phyloP scores from a whole-genome alignment of 2,329 filamentous ascomycete genomes.

The Trichoderma hamatum region DNA sequence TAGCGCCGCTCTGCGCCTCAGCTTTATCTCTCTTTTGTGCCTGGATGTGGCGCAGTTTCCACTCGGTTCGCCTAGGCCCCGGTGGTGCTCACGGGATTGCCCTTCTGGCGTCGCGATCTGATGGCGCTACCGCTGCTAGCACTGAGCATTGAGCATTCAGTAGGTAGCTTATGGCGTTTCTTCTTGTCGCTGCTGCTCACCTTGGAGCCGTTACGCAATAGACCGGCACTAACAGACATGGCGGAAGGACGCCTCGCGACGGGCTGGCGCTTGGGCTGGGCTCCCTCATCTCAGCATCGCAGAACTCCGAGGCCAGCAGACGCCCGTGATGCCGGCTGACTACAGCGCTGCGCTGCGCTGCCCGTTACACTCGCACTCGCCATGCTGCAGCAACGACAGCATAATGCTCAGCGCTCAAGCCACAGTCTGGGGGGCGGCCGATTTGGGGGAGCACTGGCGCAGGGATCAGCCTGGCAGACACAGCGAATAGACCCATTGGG shows the following conservation, averaged over 20 bases:
- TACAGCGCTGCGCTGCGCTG: background rate
- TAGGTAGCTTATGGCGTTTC: background rate
- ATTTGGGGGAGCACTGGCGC: conserved; percentile 19
- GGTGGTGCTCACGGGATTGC: background rate
- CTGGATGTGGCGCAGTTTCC: conserved; percentile 26
- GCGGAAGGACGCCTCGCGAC: background rate
- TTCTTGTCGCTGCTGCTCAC: background rate
- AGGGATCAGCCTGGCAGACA: conserved; percentile 23
- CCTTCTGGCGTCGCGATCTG: background rate
- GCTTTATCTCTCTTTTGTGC: conserved; percentile 17
- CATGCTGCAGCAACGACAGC: background rate
- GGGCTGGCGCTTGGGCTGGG: background rate
- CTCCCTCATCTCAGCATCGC: background rate
- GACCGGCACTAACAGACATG: background rate
- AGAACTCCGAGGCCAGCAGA: background rate
- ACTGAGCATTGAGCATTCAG: background rate
- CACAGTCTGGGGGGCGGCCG: conserved; percentile 17
- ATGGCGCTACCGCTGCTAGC: background rate
- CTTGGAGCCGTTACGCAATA: background rate
- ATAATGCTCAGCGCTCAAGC: background rate
- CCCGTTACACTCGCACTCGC: background rate
- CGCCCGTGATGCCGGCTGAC: background rate
- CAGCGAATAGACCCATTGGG: conserved; percentile 15
- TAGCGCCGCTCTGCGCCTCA: conserved; percentile 26
- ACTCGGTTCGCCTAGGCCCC: background rate